Evolutionary conservation across 2,329 filamentous ascomycete species (phyloP).

Genomic region (Colletotrichum sp.): DNA sequence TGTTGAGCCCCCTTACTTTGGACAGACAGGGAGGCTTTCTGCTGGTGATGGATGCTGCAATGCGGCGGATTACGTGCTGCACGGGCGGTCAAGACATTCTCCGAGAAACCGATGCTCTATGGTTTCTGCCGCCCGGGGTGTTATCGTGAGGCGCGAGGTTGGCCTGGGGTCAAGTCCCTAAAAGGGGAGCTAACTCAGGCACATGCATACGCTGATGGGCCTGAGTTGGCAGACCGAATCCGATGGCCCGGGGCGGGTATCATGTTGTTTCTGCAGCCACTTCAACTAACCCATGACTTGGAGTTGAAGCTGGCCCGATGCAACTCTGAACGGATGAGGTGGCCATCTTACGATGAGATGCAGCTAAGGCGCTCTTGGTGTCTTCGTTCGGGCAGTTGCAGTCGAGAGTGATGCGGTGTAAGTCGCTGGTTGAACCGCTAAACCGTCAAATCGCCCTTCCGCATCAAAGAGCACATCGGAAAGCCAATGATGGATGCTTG

Average conservation of each 20-base stretch:
- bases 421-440: not conserved
- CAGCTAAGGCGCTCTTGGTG: not conserved
- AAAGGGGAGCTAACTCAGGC: slow-evolving; percentile 7
- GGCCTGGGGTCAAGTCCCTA: not conserved
- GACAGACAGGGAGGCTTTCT: not conserved
- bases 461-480: not conserved
- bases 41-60: not conserved
- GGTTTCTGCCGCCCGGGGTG: slow-evolving; percentile 2
- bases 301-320: not conserved
- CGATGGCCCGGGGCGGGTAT: not conserved
- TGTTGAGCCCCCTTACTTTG: not conserved
- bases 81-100: not conserved
- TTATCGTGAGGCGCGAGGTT: not conserved
- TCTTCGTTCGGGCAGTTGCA: not conserved
- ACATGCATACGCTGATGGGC: slow-evolving; percentile 16
- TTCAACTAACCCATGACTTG: not conserved
- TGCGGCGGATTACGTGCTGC: not conserved
- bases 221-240: not conserved
- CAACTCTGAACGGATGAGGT: not conserved
- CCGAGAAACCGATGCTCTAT: not conserved
- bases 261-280: not conserved
- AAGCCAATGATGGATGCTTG: not conserved
- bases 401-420: not conserved
- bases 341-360: not conserved
- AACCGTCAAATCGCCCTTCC: not conserved